phyloP scores from a whole-genome alignment of 2,329 filamentous ascomycete genomes.

The Epichloe bromicola region DNA sequence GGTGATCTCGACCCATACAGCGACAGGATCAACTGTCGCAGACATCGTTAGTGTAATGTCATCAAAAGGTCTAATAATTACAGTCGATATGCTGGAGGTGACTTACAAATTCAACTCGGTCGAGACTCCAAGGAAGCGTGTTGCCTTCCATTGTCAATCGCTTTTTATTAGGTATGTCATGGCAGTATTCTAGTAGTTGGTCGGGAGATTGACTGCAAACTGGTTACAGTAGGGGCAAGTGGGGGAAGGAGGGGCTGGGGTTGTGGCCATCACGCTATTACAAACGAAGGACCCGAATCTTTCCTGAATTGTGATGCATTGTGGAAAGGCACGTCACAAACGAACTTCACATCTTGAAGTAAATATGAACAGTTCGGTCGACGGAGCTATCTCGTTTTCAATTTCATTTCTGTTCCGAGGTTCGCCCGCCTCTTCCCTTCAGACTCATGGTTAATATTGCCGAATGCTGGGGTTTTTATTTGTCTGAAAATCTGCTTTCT shows the following conservation, averaged over 20 bases:
- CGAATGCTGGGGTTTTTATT: too few relatives aligned
- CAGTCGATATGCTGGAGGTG: not conserved
- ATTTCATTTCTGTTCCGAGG: too few relatives aligned
- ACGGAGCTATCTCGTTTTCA: too few relatives aligned
- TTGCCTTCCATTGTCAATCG: slow-evolving; percentile 9
- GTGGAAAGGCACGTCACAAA: not conserved
- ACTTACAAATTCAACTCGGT: slow-evolving; percentile 15
- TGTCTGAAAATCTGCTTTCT: too few relatives aligned
- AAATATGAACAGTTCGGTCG: not conserved
- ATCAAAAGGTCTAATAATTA: not conserved
- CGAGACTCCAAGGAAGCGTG: slow-evolving; percentile 9
- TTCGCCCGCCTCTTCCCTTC: too few relatives aligned
- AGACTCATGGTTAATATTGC: too few relatives aligned
- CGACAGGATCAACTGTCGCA: slow-evolving; percentile 32
- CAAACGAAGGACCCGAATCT: not conserved
- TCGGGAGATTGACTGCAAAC: not conserved
- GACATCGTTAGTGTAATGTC: slow-evolving; percentile 7
- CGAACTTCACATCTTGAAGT: not conserved
- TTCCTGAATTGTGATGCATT: too few relatives aligned
- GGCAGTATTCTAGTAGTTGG: not conserved
- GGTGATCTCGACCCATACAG: slow-evolving; percentile 40
- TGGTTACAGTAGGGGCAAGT: not conserved
- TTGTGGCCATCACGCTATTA: not conserved
- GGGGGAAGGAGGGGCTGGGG: not conserved
- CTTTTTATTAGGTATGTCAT: not conserved